Base-by-base conservation (phyloP, 1,139 yeast genomes). In the Blastobotrys aristatus region DNA sequence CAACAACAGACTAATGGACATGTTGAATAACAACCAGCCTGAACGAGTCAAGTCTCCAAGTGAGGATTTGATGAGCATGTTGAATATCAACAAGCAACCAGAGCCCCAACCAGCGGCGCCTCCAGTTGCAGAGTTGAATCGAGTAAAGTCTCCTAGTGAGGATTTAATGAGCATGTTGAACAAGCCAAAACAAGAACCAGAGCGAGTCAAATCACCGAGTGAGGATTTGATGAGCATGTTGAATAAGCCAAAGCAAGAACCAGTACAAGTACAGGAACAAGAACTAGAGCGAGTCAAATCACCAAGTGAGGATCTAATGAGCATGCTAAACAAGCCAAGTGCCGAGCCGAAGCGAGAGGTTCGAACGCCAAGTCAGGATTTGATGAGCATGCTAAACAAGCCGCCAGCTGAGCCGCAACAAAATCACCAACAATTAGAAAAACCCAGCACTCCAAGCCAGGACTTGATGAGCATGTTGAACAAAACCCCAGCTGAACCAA, bases 121-220 rank as follows among this genome's bases (percentile, higher is more conserved):
- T 3, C 29, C 39, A 10, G n/a, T 20, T 17, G 14, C 35, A 2
- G 27, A 16, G 26, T 3, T 38, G 30, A 27, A 41, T 35, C 22
- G 24, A 36, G 21, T 26, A 24, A 41, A 30, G 39, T 7, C 35
- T 16, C 38, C 38, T 3, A 34, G 38, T 13, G 29, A 17, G 4
- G 48, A 45, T n/a, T 22, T 45, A 31, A 45, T 45, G 48, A 17
- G 33, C 11, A 21, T 37, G 46, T 21, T 37, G 31, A 37, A 27
- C 24, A 11, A 32, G 35, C 35, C 7, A 11, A 5, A 5, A 17
- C 35, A 32, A 32, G 5, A 5, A 33, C n/a, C 11, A 33, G 17
- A 14, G 11, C 18, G 37, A 33, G 37, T 33, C 22, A 33, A 33
- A 14, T 37, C 43, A 5, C 37, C 48, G 26, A 21, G 39, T 24